phyloP scores from a whole-genome alignment of 768 basidiomycete genomes.

The Inosperma sp. region DNA sequence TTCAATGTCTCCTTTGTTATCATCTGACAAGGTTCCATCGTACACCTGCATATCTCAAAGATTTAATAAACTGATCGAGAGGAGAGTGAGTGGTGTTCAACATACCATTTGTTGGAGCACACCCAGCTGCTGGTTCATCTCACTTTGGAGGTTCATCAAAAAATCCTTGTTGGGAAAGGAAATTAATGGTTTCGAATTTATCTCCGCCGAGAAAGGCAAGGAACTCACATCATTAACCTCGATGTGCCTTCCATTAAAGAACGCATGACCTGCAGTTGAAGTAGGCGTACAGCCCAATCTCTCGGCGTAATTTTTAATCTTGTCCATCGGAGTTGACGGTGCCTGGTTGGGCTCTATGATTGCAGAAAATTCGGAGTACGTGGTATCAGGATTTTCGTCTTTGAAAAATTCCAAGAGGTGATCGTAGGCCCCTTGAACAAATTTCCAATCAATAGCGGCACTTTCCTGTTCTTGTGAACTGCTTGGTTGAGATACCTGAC shows the following conservation, averaged over 20 bases:
- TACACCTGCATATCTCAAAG: constrained; percentile 44
- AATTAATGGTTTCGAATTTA: too few relatives aligned
- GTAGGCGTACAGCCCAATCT: constrained; percentile 50
- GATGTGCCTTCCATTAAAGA: constrained; percentile 86
- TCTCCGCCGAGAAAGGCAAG: too few relatives aligned
- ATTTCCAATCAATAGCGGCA: constrained; percentile 39
- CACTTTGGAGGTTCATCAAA: constrained; percentile 55
- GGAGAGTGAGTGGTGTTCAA: not conserved
- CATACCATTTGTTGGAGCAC: constrained; percentile 72
- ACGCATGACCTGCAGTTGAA: constrained; percentile 57
- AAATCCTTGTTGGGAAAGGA: too few relatives aligned
- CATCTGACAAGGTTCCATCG: constrained; percentile 50
- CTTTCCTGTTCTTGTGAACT: constrained; percentile 26
- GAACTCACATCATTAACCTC: constrained; percentile 59
- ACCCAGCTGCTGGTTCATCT: constrained; percentile 54
- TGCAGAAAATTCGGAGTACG: constrained; percentile 16
- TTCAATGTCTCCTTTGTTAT: constrained; percentile 42
- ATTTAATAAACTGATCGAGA: not conserved
- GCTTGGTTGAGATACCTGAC: constrained; percentile 19
- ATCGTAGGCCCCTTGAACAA: constrained; percentile 37
- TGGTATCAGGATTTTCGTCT: constrained; percentile 25
- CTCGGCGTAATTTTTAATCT: constrained; percentile 48
- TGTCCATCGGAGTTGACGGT: constrained; percentile 36
- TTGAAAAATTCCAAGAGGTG: constrained; percentile 30
- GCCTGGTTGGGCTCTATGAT: constrained; percentile 22